A percentile compares a stretch with the other conserved stretches of the same genome.
phyloP scores from a whole-genome alignment of 345 rosid genomes.

The Dipteronia dyeriana region DNA sequence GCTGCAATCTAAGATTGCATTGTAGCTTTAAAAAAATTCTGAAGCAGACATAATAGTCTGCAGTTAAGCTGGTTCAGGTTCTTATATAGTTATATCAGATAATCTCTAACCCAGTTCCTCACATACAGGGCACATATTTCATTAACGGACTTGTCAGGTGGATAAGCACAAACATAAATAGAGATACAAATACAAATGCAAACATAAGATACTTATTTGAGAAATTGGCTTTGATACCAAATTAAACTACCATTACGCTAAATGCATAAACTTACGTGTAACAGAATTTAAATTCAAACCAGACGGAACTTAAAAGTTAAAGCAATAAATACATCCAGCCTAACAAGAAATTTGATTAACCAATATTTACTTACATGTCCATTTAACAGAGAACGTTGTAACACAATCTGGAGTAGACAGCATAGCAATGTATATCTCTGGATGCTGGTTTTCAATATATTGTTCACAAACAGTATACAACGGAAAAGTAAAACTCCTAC shows the following conservation, averaged over 20 bases:
- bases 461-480: conserved; percentile 1
- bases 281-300: neutral
- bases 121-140: neutral
- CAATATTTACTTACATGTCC: neutral
- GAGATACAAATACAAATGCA: neutral
- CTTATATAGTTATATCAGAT: neutral
- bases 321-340: neutral
- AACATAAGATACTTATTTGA: neutral
- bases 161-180: neutral
- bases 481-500: conserved; percentile 1
- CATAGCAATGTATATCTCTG: neutral
- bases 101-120: neutral
- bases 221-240: neutral
- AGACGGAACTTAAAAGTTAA: neutral
- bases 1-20: neutral
- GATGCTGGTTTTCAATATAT: neutral
- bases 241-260: neutral
- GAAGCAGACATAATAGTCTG: neutral
- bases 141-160: neutral
- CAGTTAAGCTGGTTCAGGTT: neutral
- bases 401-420: neutral
- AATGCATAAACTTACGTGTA: neutral
- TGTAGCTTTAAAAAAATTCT: neutral
- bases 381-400: neutral
- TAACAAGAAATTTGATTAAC: neutral